A percentile compares a stretch with the other conserved stretches of the same genome.
These are phyloP conservation scores for Pythium sukuiense DNA, from an alignment of 352 stramenopile species.

Conservation along the genomic window DNA sequence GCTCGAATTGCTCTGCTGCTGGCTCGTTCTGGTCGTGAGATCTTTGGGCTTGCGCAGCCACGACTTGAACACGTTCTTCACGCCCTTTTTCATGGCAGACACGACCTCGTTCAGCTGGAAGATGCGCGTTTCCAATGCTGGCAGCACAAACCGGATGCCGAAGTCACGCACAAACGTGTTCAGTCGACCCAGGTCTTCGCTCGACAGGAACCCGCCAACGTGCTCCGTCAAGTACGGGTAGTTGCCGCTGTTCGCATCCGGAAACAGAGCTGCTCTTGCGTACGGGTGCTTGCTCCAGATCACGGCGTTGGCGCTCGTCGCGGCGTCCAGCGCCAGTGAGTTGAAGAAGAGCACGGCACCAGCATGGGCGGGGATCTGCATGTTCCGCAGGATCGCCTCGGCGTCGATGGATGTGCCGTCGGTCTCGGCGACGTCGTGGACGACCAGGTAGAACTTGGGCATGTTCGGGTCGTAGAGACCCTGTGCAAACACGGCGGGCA, in stretches of 20 bases:
- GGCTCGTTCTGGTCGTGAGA: constrained; percentile 31
- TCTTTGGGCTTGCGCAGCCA: constrained; percentile 90
- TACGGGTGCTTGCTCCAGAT: constrained; percentile 62
- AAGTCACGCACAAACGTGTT: constrained; percentile 78
- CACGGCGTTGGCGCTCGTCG: constrained; percentile 29
- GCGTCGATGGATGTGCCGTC: constrained; percentile 78
- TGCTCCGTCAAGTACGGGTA: constrained; percentile 33
- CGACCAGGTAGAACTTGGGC: constrained; percentile 87
- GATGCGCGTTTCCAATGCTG: constrained; percentile 79
- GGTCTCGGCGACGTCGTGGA: constrained; percentile 84
- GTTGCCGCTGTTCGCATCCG: constrained; percentile 31
- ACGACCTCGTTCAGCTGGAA: constrained; percentile 88
- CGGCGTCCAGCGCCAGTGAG: constrained; percentile 42
- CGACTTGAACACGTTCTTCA: constrained; percentile 92
- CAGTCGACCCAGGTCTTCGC: constrained; percentile 64
- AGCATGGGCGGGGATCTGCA: constrained; percentile 51
- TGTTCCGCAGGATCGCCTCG: constrained; percentile 68
- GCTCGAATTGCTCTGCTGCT: constrained; percentile 14
- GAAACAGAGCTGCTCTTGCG: constrained; percentile 57
- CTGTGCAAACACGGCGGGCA: constrained; percentile 65
- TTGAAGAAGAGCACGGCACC: constrained; percentile 72
- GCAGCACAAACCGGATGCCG: constrained; percentile 73
- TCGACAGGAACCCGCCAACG: constrained; percentile 53
- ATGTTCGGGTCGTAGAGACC: constrained; percentile 79
- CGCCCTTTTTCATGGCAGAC: constrained; percentile 88